Evolutionary conservation across 176 grass and related monocot species (phyloP).

Genomic region (Carex cristatella): DNA sequence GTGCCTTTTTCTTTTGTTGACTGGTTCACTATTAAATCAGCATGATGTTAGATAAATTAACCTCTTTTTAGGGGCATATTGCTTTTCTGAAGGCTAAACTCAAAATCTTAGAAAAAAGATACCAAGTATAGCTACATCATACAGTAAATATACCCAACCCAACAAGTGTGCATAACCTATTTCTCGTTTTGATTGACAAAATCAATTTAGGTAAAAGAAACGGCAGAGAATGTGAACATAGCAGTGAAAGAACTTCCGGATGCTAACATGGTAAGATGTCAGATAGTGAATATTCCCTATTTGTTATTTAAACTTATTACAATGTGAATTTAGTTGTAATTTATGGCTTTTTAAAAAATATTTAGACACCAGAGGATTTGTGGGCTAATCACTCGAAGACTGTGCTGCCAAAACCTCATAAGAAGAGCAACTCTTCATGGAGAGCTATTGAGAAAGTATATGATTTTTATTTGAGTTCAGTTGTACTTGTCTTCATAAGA

Average conservation of each 20-base stretch:
- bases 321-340: background rate
- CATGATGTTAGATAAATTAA: background rate
- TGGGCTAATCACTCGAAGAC: conserved; percentile 89
- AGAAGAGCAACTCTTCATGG: conserved; percentile 67
- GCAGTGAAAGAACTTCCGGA: conserved; percentile 94
- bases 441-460: conserved; percentile 79
- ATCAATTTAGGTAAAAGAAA: conserved; percentile 72
- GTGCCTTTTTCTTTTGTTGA: conserved; percentile 15
- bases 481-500: background rate
- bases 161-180: background rate
- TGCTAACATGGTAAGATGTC: conserved; percentile 70
- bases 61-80: background rate
- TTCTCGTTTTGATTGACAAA: background rate
- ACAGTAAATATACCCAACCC: background rate
- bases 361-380: conserved; percentile 78
- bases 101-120: background rate
- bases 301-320: background rate
- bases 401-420: conserved; percentile 85
- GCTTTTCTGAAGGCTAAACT: background rate
- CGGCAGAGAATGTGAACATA: conserved; percentile 78
- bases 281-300: conserved; percentile 9
- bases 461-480: conserved; percentile 8
- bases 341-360: background rate
- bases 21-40: background rate
- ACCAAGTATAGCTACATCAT: background rate